These are phyloP conservation scores for Steccherinum ochraceum DNA, from an alignment of 768 basidiomycete genomes.

Conservation along the genomic window DNA sequence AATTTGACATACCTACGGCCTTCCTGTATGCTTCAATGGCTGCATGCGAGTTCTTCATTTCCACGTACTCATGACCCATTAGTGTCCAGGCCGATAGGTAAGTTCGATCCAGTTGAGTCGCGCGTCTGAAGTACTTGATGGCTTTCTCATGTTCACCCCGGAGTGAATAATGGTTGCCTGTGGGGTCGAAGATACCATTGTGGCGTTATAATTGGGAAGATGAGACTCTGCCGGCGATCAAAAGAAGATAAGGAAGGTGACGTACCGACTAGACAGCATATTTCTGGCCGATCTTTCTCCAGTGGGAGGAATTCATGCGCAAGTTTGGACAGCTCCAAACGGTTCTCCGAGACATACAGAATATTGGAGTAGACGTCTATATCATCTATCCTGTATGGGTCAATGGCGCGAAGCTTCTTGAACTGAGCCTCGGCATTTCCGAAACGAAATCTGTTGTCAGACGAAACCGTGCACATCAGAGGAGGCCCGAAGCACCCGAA, in stretches of 20 bases:
- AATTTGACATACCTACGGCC: slow-evolving; percentile 68
- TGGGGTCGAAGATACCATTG: too few species aligned
- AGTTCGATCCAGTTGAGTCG: slow-evolving; percentile 90
- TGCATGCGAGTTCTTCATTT: slow-evolving; percentile 98
- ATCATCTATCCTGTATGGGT: slow-evolving; percentile 89
- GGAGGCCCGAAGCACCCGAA: neutral
- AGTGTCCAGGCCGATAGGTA: slow-evolving; percentile 98
- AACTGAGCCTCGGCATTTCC: slow-evolving; percentile 81
- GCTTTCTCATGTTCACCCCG: slow-evolving; percentile 94
- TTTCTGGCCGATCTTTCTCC: slow-evolving; percentile 92
- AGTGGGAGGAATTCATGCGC: slow-evolving; percentile 87
- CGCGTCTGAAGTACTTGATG: slow-evolving; percentile 89
- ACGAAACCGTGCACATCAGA: slow-evolving; percentile 1
- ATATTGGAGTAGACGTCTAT: slow-evolving; percentile 97
- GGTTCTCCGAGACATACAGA: slow-evolving; percentile 89
- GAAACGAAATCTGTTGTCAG: slow-evolving; percentile 72
- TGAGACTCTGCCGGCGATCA: neutral
- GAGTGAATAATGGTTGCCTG: slow-evolving; percentile 97
- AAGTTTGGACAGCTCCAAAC: slow-evolving; percentile 80
- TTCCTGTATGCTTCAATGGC: slow-evolving; percentile 97
- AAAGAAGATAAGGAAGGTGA: neutral
- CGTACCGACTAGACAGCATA: slow-evolving; percentile 89
- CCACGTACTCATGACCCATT: slow-evolving; percentile 98
- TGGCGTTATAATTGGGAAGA: neutral
- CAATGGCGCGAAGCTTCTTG: slow-evolving; percentile 69